These are phyloP conservation scores for Plantago ovata DNA, from an alignment of 257 asterid genomes.

Conservation along the genomic window DNA sequence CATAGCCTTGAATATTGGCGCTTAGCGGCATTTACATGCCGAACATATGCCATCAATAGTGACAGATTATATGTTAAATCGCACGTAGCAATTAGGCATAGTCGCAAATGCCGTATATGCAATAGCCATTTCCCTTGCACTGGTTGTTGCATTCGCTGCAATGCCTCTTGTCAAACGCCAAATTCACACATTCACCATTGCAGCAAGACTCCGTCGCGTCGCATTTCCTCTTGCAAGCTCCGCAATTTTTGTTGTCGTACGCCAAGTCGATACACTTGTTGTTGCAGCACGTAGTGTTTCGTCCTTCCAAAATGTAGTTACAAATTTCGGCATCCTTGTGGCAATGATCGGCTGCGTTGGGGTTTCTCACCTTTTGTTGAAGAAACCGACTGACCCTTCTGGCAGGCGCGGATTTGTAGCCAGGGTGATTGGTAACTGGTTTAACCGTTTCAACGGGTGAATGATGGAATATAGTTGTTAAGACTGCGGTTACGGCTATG, in stretches of 20 bases:
- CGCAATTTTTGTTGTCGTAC: conserved; percentile 34
- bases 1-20: too few species aligned
- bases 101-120: conserved; percentile 38
- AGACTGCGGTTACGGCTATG: conserved; percentile 24
- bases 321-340: conserved; percentile 44
- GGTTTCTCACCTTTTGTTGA: conserved; percentile 35
- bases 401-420: neutral
- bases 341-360: conserved; percentile 62
- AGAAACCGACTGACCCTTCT: conserved; percentile 49
- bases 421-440: neutral
- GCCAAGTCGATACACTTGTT: conserved; percentile 34
- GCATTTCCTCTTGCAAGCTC: conserved; percentile 38
- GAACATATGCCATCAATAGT: too few species aligned
- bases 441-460: conserved; percentile 6
- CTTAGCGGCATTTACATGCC: too few species aligned
- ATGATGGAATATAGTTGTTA: conserved; percentile 35
- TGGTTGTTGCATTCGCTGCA: conserved; percentile 36
- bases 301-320: conserved; percentile 18
- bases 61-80: neutral
- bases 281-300: conserved; percentile 37
- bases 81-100: conserved; percentile 21
- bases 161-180: conserved; percentile 33
- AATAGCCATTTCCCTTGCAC: conserved; percentile 28
- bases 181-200: conserved; percentile 39
- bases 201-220: conserved; percentile 27